Percentiles rank a stretch among this genome's conserved stretches.
Conservation (phyloP, 805 yeast species). For the Kazachstania psychrophila region DNA sequence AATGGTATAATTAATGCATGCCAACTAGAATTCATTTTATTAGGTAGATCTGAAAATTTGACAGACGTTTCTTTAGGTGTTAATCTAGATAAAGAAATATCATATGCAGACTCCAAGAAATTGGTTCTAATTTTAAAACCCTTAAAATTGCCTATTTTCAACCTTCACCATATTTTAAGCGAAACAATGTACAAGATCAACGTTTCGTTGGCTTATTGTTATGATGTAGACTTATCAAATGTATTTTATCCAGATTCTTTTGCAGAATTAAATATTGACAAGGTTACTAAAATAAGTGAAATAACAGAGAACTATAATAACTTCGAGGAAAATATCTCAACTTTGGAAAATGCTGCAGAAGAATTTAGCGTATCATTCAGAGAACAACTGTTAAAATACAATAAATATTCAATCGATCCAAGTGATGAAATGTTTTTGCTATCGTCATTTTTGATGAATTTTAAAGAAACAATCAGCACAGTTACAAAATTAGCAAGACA, state of each 20-base stretch:
- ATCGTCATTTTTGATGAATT: constrained; percentile 42
- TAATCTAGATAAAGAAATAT: constrained; percentile 29
- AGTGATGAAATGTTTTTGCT: constrained; percentile 42
- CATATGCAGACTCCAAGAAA: constrained; percentile 29
- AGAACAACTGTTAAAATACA: constrained; percentile 21
- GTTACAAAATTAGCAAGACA: constrained; percentile 29
- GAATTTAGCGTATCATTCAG: constrained; percentile 30
- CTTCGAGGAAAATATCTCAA: constrained; percentile 21
- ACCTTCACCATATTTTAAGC: constrained; percentile 30
- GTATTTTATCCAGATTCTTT: constrained; percentile 14
- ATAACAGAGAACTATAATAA: constrained; percentile 17
- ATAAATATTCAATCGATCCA: constrained; percentile 32
- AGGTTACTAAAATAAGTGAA: constrained; percentile 11
- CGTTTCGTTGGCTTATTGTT: constrained; percentile 30
- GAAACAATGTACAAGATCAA: constrained; percentile 29
- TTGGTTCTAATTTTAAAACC: constrained; percentile 27
- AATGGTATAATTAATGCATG: constrained; percentile 41
- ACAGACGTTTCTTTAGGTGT: constrained; percentile 13
- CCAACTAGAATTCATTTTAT: constrained; percentile 35
- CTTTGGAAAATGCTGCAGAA: constrained; percentile 27
- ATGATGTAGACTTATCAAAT: constrained; percentile 31
- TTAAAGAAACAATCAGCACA: constrained; percentile 33
- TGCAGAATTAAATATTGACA: constrained; percentile 7
- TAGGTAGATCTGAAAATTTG: constrained; percentile 17
- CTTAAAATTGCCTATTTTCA: constrained; percentile 27